phyloP scores from a whole-genome alignment of 768 basidiomycete species.

The Tricholoma flavovirens region DNA sequence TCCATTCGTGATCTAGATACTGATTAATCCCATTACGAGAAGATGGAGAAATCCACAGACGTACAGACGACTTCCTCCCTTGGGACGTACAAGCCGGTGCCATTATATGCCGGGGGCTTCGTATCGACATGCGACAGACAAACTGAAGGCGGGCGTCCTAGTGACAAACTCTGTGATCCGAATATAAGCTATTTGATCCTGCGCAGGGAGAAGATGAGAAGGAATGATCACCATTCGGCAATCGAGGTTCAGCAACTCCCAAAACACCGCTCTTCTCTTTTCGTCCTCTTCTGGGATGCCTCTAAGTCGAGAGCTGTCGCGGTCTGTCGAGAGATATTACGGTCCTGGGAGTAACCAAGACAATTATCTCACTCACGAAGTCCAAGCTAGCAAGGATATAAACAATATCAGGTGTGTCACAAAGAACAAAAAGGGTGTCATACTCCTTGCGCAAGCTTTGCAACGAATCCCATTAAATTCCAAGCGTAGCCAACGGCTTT shows the following conservation, averaged over 20 bases:
- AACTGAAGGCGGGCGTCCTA: conserved; percentile 68
- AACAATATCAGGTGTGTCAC: conserved; percentile 10
- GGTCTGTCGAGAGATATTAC: conserved; percentile 39
- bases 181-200: background rate
- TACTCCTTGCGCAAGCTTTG: conserved; percentile 69
- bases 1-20: conserved; percentile 63
- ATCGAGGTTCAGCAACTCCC: conserved; percentile 71
- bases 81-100: conserved; percentile 41
- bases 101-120: conserved; percentile 46
- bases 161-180: conserved; percentile 52
- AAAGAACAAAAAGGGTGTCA: conserved; percentile 21
- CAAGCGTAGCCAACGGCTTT: conserved; percentile 70
- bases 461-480: conserved; percentile 71
- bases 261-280: conserved; percentile 62
- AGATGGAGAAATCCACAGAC: conserved; percentile 14
- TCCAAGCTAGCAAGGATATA: conserved; percentile 43
- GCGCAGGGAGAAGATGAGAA: conserved; percentile 1
- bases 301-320: conserved; percentile 57
- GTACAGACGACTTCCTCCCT: conserved; percentile 47
- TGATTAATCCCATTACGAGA: background rate
- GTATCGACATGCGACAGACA: conserved; percentile 61
- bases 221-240: conserved; percentile 49
- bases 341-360: background rate
- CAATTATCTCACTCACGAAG: conserved; percentile 44
- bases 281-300: conserved; percentile 70